Base-by-base conservation (phyloP, 2,329 filamentous ascomycete species). In the Beauveria medogensis region DNA sequence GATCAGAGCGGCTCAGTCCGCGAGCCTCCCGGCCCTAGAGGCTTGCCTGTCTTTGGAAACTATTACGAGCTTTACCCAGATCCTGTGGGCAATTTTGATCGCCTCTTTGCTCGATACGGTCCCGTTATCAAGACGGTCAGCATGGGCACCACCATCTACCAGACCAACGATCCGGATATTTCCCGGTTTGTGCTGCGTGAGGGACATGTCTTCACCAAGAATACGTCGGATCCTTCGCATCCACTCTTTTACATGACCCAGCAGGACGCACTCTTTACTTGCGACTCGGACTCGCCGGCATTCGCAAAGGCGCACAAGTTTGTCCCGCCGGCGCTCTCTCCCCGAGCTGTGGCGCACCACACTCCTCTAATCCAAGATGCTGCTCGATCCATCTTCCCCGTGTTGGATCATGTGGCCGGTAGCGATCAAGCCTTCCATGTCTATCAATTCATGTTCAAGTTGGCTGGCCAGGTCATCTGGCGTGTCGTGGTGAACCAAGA, bases 291-390 rank as follows among this genome's bases (percentile, higher is more conserved):
- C 43, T 76, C 73, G 1, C 71, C 74, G 26, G 72, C 74, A 55
- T 82, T 77, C 75, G 64, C 67, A 28, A 62, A 76, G 0, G 75
- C 77, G 0, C 82, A 85, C 72, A 85, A 84, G 67, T 85, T 83
- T 68, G 65, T 84, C 8, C 80, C 82, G 0, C 80, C 82, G 0
- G 77, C 79, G 0, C 70, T 84, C 24, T 75, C 76, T 0, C 81
- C 81, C 30, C 82, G 81, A 66, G 82, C 82, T 0, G 80, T 84
- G 5, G 73, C 78, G 0, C 81, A 84, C 65, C 83, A 84, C 64
- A 75, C 79, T 0, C 80, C 81, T 0, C 75, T 74, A 0, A 84
- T 85, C 80, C 79, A 83, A 62, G 67, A 73, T 48, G 77, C 76
- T 0, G 73, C 80, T 10, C 75, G 80, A 63, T 71, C 76, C 28